phyloP scores from a whole-genome alignment of 2,329 filamentous ascomycete genomes.

The Phialophora tarda region DNA sequence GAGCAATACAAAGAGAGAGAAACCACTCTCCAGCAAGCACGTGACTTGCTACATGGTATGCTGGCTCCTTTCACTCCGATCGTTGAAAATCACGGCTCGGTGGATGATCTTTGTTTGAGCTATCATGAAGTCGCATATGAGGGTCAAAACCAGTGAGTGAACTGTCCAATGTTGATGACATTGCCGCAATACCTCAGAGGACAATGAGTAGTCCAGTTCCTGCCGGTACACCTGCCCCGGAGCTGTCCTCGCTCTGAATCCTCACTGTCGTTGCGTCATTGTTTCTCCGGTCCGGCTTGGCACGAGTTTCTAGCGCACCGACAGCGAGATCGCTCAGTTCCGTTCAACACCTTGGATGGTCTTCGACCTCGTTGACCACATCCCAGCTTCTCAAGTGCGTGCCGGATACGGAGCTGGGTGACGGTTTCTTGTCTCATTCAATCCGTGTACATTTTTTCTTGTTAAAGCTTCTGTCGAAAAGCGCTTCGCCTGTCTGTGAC shows the following conservation, averaged over 20 bases:
- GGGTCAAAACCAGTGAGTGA: neutral
- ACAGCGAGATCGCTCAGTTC: slow-evolving; percentile 13
- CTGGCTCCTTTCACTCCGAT: neutral
- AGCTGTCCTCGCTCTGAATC: neutral
- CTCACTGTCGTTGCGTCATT: slow-evolving; percentile 3
- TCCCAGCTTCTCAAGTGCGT: neutral
- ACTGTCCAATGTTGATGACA: neutral
- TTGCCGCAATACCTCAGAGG: neutral
- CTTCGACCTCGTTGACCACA: neutral
- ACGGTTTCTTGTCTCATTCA: neutral
- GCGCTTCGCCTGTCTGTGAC: slow-evolving; percentile 4
- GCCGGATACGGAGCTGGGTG: neutral
- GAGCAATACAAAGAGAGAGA: neutral
- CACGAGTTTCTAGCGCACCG: neutral
- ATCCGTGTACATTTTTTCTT: neutral
- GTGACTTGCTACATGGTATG: neutral
- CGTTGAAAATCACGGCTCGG: neutral
- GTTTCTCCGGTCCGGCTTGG: slow-evolving; percentile 15
- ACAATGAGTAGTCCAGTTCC: neutral
- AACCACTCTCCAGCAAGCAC: neutral
- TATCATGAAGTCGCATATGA: neutral
- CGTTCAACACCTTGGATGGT: neutral
- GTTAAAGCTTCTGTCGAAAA: slow-evolving; percentile 2
- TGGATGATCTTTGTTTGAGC: neutral
- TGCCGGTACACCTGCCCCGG: neutral